Percentiles rank a stretch among this genome's conserved stretches.
These are phyloP conservation scores for Rhodotorula mucilaginosa DNA, from an alignment of 1,284 basidiomycete genomes.

Conservation along the genomic window DNA sequence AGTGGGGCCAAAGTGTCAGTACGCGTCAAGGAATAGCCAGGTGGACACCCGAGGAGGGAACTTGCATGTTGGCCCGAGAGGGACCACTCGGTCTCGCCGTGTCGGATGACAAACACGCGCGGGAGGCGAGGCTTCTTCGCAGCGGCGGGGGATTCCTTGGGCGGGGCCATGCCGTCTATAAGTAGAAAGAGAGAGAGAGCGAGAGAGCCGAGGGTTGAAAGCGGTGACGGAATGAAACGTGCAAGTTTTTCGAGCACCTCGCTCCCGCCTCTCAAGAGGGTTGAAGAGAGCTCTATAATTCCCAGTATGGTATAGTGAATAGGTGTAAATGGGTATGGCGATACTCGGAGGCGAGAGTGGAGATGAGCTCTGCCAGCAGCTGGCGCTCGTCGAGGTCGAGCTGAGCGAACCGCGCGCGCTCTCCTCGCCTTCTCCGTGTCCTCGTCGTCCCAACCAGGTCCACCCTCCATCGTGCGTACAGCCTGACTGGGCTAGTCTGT, in stretches of 20 bases:
- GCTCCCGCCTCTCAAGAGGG: too few species aligned
- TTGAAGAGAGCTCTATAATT: too few species aligned
- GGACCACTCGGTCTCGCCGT: slow-evolving; percentile 94
- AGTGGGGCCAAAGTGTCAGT: too few species aligned
- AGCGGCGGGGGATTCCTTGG: neutral
- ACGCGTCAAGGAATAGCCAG: too few species aligned
- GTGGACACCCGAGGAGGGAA: too few species aligned
- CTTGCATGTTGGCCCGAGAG: slow-evolving; percentile 59
- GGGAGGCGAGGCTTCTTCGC: slow-evolving; percentile 10
- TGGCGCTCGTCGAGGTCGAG: neutral
- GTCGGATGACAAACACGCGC: slow-evolving; percentile 55
- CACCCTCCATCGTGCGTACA: neutral
- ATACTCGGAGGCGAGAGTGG: too few species aligned
- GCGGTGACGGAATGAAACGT: neutral
- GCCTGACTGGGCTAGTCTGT: too few species aligned
- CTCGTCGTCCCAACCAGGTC: slow-evolving; percentile 3
- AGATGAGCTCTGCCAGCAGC: too few species aligned
- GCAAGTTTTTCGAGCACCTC: too few species aligned
- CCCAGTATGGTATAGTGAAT: too few species aligned
- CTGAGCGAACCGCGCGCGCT: neutral
- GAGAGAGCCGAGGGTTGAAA: neutral
- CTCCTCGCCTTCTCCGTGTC: neutral
- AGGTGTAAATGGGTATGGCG: too few species aligned
- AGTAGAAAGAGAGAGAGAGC: neutral
- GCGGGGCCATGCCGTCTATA: neutral